These are phyloP conservation scores for Panicum miliaceum DNA, from an alignment of 176 grass and related monocot genomes.

Conservation along the genomic window DNA sequence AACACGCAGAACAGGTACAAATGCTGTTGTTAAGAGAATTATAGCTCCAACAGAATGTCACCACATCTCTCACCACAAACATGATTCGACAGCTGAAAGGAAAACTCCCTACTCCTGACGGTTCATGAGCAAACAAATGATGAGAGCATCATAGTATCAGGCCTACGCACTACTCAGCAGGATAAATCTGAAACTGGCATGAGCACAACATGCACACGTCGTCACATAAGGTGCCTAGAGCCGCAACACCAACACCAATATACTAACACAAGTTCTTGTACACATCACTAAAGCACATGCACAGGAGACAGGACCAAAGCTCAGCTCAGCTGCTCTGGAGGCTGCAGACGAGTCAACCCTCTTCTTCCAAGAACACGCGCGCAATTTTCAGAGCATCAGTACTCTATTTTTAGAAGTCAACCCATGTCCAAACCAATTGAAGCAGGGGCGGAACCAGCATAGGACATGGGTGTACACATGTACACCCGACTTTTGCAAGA, in stretches of 20 bases:
- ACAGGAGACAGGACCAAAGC: background rate
- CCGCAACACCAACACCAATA: background rate
- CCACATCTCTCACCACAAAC: background rate
- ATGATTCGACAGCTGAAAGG: background rate
- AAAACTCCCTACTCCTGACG: background rate
- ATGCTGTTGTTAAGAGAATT: background rate
- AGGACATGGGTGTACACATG: too few relatives aligned
- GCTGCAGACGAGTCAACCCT: slow-evolving; percentile 5
- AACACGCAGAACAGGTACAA: background rate
- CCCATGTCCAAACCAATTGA: background rate
- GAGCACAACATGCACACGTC: background rate
- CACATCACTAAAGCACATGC: background rate
- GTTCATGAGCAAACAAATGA: background rate
- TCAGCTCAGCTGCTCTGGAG: background rate
- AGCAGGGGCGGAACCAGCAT: too few relatives aligned
- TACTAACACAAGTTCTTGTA: background rate
- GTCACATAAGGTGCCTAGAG: background rate
- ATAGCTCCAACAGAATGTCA: background rate
- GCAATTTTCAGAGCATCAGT: background rate
- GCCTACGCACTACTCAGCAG: background rate
- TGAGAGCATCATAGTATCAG: background rate
- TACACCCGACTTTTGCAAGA: too few relatives aligned
- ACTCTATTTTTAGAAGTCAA: slow-evolving; percentile 22
- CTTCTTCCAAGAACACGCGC: background rate
- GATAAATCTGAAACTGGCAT: background rate